These are phyloP conservation scores for Zymoseptoria pseudotritici DNA, from an alignment of 2,329 filamentous ascomycete species.

Conservation along the genomic window DNA sequence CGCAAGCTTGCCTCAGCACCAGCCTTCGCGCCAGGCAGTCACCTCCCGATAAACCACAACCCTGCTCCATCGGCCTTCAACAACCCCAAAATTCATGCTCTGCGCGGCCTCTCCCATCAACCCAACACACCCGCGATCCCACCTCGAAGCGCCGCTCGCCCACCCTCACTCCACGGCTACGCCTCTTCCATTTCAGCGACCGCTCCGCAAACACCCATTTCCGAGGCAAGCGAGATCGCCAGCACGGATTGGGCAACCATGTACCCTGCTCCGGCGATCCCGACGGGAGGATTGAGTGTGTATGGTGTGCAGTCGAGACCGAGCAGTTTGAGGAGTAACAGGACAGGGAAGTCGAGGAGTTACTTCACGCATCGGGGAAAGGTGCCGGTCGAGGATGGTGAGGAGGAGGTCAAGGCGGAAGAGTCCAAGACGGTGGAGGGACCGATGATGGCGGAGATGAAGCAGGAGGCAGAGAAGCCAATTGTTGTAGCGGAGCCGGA, in stretches of 20 bases:
- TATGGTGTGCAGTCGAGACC: background rate
- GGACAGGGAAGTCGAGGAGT: conserved; percentile 15
- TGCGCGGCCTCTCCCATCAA: background rate
- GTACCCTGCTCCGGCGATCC: background rate
- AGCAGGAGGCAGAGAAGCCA: conserved; percentile 1
- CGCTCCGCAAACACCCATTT: background rate
- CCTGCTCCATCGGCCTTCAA: background rate
- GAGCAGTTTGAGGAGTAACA: background rate
- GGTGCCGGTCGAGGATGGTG: conserved; percentile 14
- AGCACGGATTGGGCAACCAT: background rate
- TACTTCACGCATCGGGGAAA: conserved; percentile 26
- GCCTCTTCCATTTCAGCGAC: background rate
- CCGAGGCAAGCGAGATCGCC: background rate
- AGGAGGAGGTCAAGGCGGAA: conserved; percentile 1
- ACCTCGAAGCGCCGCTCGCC: background rate
- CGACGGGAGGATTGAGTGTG: background rate
- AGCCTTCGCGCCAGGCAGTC: background rate
- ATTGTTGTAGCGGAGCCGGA: background rate
- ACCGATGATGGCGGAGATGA: background rate
- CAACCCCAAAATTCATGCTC: background rate
- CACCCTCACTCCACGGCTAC: background rate
- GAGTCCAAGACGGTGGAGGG: conserved; percentile 1
- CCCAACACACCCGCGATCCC: background rate
- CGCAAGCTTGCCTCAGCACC: background rate
- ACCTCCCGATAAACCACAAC: background rate